A percentile compares a stretch with the other conserved stretches of the same genome.
phyloP scores from a whole-genome alignment of 2,329 filamentous ascomycete genomes.

The Penicillium oxalicum region DNA sequence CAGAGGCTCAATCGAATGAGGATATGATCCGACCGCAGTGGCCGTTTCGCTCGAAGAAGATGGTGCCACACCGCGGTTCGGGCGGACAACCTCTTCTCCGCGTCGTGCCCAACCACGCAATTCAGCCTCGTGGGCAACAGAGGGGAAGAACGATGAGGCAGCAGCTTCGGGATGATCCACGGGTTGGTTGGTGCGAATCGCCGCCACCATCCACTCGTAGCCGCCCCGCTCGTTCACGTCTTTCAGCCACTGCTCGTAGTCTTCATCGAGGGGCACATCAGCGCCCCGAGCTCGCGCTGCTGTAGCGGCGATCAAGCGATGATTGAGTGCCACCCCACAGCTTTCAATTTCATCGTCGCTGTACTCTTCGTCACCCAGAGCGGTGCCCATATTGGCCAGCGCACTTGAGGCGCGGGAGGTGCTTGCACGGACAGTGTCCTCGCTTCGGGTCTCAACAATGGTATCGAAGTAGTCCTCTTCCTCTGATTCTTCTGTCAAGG shows the following conservation, averaged over 20 bases:
- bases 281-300: conserved; percentile 48
- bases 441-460: conserved; percentile 18
- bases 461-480: conserved; percentile 22
- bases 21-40: too few species aligned
- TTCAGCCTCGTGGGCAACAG: conserved; percentile 10
- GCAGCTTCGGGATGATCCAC: conserved; percentile 26
- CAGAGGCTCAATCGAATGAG: too few species aligned
- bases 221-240: conserved; percentile 49
- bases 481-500: conserved; percentile 8
- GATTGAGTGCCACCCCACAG: conserved; percentile 48
- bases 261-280: conserved; percentile 40
- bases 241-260: conserved; percentile 55
- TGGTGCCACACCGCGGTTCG: not conserved
- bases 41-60: too few species aligned
- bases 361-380: conserved; percentile 36
- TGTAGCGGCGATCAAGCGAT: conserved; percentile 48
- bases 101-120: not conserved
- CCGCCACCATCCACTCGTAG: conserved; percentile 37
- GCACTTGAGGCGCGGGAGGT: conserved; percentile 17
- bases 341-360: conserved; percentile 46
- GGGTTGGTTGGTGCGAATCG: conserved; percentile 34
- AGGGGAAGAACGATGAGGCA: conserved; percentile 11
- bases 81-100: not conserved
- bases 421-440: conserved; percentile 20
- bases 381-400: conserved; percentile 20